Evolutionary conservation across 2,329 filamentous ascomycete genomes (phyloP), one percentile per base, ranked within the genome.

Genomic region (Paraphoma sp.): DNA sequence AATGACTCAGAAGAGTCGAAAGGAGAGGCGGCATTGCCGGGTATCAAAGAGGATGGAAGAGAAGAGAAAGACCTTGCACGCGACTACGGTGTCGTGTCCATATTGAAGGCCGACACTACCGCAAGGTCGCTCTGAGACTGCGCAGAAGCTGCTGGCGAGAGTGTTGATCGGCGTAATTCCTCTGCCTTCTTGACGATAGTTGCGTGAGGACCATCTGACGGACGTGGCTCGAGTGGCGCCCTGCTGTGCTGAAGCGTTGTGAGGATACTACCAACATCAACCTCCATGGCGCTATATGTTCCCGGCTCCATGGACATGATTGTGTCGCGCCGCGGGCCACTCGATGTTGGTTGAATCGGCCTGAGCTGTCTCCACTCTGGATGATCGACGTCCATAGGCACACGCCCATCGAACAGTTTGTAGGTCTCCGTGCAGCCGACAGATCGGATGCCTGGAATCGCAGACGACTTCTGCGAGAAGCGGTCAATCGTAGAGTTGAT

Each of bases 401-500:
- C 69, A 43, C 73, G 69, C 9, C 71, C 72, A 17, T 74, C 70
- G 9, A 76, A 64, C 4, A 76, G 62, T 17, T 69, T 73, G 57
- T 68, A 76, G 3, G 74, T 68, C 36, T 76, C 74, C 36, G 61
- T 72, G 81, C 74, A 76, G 31, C 73, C 72, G 28, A 76, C 69
- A 9, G 73, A 68, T 11, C 60, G 51, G 51, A 65, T 53, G 17
- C 51, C 57, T 48, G 43, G 53, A 45, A 60, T 53, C 7, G 65
- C 52, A 1, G 62, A 53, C 2, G 60, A 55, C 40, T 44, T 54
- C 30, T 54, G 51, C 10, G 45, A 42, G 14, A 54, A 30, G 14
- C 54, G 43, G 38, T 69, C 67, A 18, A 68, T 64, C 30, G 54
- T 54, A 9, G 65, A 60, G n/a, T 68, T 58, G 6, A 63, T 67